Base-by-base conservation (phyloP, 1,284 basidiomycete genomes). In the Filobasidium uniguttulatum region DNA sequence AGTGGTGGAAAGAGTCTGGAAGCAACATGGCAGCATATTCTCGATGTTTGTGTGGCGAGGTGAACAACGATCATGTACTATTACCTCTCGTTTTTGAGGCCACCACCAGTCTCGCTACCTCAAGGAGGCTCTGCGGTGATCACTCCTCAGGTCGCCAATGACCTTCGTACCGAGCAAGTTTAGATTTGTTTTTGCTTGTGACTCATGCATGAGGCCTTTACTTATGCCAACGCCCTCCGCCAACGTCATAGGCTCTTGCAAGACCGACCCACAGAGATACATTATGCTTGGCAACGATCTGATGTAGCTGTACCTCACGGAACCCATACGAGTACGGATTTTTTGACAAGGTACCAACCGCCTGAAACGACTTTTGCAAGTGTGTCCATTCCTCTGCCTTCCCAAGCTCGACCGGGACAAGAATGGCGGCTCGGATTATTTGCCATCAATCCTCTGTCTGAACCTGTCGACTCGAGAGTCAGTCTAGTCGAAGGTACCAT, bases 281-380 rank as follows among this genome's bases (percentile, higher is more conserved):
- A 47, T 28, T 66, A 66, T 46, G 47, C 49, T 17, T 70, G 65
- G 65, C 63, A 68, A 44, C 54, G 60, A 5, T 15, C 59, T 6
- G 35, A 44, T 2, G 59, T 10, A 3, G 3, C 20, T 59, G 6
- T 22, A 49, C 1, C 31, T 31, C 4, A 26, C 50, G n/a, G 20
- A 31, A 20, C 6, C 15, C 15, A 14, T 43, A 25, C 52, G 31
- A 5, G 31, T n/a, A 26, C 76, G 0, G 56, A 59, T n/a, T 83
- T 84, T 56, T 65, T 88, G 19, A 88, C 83, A 3, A 81, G 77
- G 1, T 89, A 62, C 46, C 40, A 77, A 72, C 75, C 76, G 9
- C 71, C 74, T 33, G 68, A 70, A 19, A 79, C 73, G 43, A 79
- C 81, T 5, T 88, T 87, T 70, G 84, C 83, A 59, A 76, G 80